Evolutionary conservation across 352 stramenopile genomes (phyloP).

Genomic region (Pythium brachiatum): DNA sequence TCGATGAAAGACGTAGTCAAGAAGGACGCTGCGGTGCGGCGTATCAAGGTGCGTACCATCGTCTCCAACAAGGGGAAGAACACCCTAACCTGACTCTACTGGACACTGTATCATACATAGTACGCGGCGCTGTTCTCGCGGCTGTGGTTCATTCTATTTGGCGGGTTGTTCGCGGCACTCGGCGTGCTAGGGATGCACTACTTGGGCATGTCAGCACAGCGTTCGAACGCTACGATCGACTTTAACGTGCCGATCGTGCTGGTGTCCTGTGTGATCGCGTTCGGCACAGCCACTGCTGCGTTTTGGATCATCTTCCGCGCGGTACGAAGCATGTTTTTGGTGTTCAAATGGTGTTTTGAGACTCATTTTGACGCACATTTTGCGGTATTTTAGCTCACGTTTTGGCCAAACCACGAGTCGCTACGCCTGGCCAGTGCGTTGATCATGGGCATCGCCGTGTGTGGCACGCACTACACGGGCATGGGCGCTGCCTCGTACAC

Average conservation of each 20-base stretch:
- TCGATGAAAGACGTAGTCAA: constrained; percentile 37
- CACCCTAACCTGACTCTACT: not conserved
- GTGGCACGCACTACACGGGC: constrained; percentile 61
- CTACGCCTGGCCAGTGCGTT: constrained; percentile 56
- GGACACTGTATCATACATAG: not conserved
- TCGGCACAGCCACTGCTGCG: constrained; percentile 52
- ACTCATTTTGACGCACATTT: constrained; percentile 1
- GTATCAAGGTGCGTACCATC: constrained; percentile 17
- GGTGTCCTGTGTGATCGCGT: constrained; percentile 51
- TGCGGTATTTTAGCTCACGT: constrained; percentile 38
- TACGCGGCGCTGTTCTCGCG: constrained; percentile 26
- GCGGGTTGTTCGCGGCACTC: constrained; percentile 50
- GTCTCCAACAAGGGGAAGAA: not conserved
- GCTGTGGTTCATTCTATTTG: constrained; percentile 40
- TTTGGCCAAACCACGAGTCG: constrained; percentile 49
- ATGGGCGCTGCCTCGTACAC: constrained; percentile 54
- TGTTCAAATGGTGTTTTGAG: not conserved
- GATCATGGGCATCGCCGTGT: constrained; percentile 71
- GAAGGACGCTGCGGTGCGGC: not conserved
- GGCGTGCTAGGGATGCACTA: constrained; percentile 75
- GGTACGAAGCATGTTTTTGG: constrained; percentile 25
- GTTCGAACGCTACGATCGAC: constrained; percentile 42
- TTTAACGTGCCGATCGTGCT: constrained; percentile 40
- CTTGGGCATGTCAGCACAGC: constrained; percentile 62
- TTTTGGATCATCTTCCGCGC: constrained; percentile 75